These are phyloP conservation scores for Rhizopus arrhizus DNA, from an alignment of 371 early-diverging fungal species.

Conservation along the genomic window DNA sequence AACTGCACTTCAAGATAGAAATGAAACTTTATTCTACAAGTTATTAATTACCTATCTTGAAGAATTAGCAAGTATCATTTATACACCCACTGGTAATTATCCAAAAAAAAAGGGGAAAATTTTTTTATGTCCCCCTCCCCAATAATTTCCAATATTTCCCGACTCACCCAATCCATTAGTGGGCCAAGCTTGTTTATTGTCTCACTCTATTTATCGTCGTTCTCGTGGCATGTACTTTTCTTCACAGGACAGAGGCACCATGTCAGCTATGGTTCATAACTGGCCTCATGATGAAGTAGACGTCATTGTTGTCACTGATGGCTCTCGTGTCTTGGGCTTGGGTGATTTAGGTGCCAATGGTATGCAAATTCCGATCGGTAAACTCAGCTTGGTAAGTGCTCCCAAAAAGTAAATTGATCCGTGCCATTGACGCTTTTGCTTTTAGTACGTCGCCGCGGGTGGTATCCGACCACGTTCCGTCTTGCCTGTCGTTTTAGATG, in stretches of 20 bases:
- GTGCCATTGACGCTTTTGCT: slow-evolving; percentile 18
- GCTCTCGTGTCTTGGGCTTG: slow-evolving; percentile 90
- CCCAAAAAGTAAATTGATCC: slow-evolving; percentile 2
- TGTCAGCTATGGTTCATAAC: slow-evolving; percentile 63
- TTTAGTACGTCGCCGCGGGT: slow-evolving; percentile 83
- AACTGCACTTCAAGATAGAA: slow-evolving; percentile 57
- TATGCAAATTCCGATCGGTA: slow-evolving; percentile 93
- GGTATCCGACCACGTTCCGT: slow-evolving; percentile 86
- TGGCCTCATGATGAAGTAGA: slow-evolving; percentile 64
- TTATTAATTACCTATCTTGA: slow-evolving; percentile 62
- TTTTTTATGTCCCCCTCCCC: neutral
- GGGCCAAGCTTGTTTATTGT: slow-evolving; percentile 54
- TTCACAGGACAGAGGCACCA: slow-evolving; percentile 59
- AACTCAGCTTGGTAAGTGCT: slow-evolving; percentile 73
- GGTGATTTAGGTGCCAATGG: slow-evolving; percentile 93
- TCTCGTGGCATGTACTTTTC: slow-evolving; percentile 70
- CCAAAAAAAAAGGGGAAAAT: neutral
- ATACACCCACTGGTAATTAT: slow-evolving; percentile 47
- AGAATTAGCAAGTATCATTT: slow-evolving; percentile 53
- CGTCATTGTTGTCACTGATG: slow-evolving; percentile 90
- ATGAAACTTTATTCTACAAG: slow-evolving; percentile 70
- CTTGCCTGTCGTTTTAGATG: slow-evolving; percentile 85
- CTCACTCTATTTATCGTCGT: slow-evolving; percentile 67
- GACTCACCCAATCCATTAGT: slow-evolving; percentile 19
- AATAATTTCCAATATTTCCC: neutral